Evolutionary conservation across 371 early-diverging fungal species (phyloP), one percentile per base, ranked within the genome.

Genomic region (Conidiobolus incongruus): DNA sequence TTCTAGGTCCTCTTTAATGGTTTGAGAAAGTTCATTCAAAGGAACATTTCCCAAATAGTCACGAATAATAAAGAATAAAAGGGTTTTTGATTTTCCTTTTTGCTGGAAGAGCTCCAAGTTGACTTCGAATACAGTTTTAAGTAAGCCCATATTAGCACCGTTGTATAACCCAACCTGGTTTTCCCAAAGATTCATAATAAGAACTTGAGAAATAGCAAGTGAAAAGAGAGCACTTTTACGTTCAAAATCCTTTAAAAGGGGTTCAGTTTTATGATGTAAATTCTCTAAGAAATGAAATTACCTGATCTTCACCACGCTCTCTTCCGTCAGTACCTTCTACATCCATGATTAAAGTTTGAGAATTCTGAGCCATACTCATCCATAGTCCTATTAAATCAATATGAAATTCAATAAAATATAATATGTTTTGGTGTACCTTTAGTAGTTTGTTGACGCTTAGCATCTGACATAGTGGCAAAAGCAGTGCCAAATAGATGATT

Each of bases 321-420:
- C 96, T 78, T 35, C 97, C 96, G 53, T 97, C 97, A 1, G 93
- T 92, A 34, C 97, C 97, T 53, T 97, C 97, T 3, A 97, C 97
- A 61, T 97, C 97, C 73, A 94, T 72, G 36, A 97, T 81, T 22
- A 97, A 65, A 12, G 87, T 70, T 48, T 74, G 71, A 76, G 72
- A 77, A 23, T 72, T 70, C 40, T 69, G 70, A 31, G 83, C 87
- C 51, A 80, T 78, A 52, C 80, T 77, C 43, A 81, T 72, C 95
- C 96, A 94, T 50, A 96, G 90, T 43, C 77, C 78, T 63, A 40
- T n/a, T 20, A 20, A 54, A 21, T 29, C 40, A 1, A 11, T 28
- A 28, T 30, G 6, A 10, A 5, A 45, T 4, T 19, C 19, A 36
- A 17, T 36, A 36, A 8, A 12, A 13, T 10, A 23, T 3, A 38